Conservation (phyloP, 2,329 filamentous ascomycete genomes). For the Colletotrichum scovillei region DNA sequence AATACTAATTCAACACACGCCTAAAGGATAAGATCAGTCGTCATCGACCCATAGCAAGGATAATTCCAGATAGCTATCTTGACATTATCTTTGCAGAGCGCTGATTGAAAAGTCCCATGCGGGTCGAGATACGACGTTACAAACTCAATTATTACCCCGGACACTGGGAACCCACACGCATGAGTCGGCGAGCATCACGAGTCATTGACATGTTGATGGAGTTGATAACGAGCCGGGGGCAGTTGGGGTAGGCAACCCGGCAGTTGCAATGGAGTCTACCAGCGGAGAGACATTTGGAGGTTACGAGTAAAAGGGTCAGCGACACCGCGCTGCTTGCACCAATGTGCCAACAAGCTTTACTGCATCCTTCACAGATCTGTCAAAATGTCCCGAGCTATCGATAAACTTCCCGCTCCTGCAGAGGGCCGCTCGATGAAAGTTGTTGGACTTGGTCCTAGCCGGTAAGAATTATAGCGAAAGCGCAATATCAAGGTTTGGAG, state of each 20-base stretch:
- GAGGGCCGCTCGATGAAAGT: conserved; percentile 22
- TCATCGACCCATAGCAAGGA: background rate
- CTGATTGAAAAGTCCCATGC: background rate
- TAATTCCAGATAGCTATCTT: conserved; percentile 2
- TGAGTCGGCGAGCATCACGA: conserved; percentile 23
- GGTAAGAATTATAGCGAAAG: conserved; percentile 2
- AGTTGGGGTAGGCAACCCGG: background rate
- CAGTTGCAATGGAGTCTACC: background rate
- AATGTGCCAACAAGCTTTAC: background rate
- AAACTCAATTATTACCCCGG: conserved; percentile 13
- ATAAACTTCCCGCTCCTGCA: conserved; percentile 27
- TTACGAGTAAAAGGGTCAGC: conserved; percentile 18
- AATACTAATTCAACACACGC: background rate
- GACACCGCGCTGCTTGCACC: background rate
- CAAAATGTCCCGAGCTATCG: conserved; percentile 25
- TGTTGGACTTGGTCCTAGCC: conserved; percentile 29
- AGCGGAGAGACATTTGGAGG: background rate
- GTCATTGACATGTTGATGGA: conserved; percentile 5
- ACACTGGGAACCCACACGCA: conserved; percentile 14
- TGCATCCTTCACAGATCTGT: background rate
- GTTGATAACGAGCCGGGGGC: conserved; percentile 10
- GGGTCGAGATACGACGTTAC: conserved; percentile 3
- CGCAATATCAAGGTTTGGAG: background rate
- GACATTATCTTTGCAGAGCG: background rate
- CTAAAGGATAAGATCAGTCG: conserved; percentile 5